Evolutionary conservation across 2,329 filamentous ascomycete genomes (phyloP).

Genomic region (Aspergillus sp.): DNA sequence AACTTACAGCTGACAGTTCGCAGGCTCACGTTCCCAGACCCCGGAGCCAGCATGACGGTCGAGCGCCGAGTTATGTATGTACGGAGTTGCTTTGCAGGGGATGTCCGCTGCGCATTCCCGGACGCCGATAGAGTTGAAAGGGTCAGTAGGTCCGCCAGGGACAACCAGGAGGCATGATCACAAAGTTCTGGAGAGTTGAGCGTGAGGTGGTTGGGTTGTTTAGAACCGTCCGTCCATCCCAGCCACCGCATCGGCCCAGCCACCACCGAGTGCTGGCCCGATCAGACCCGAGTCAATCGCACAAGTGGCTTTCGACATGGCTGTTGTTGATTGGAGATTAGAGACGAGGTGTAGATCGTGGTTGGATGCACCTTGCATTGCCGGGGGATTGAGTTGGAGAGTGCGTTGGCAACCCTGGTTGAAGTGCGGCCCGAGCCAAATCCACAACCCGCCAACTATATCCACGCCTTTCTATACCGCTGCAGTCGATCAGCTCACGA

Average conservation of each 20-base stretch:
- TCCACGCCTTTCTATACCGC: not conserved
- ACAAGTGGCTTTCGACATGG: constrained; percentile 10
- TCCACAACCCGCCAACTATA: not conserved
- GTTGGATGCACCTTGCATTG: constrained; percentile 6
- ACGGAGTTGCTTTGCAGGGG: constrained; percentile 16
- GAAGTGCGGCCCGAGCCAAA: not conserved
- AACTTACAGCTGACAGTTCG: constrained; percentile 41
- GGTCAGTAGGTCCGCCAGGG: not conserved
- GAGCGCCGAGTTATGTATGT: constrained; percentile 20
- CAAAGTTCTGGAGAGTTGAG: not conserved
- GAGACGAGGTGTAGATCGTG: constrained; percentile 1
- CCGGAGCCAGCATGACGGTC: constrained; percentile 26
- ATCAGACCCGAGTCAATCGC: constrained; percentile 1
- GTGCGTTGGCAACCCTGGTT: constrained; percentile 10
- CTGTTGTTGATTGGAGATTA: constrained; percentile 9
- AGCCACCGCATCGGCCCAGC: constrained; percentile 16
- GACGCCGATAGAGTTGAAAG: constrained; percentile 3
- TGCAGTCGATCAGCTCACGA: no score
- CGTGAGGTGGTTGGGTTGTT: constrained; percentile 6
- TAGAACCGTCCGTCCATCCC: constrained; percentile 7
- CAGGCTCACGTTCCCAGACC: constrained; percentile 27
- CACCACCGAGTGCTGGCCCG: constrained; percentile 1
- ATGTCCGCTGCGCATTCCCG: constrained; percentile 18
- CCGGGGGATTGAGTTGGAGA: not conserved
- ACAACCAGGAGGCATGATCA: not conserved